These are phyloP conservation scores for Noccaea bulbosa DNA, from an alignment of 345 rosid species.

Conservation along the genomic window DNA sequence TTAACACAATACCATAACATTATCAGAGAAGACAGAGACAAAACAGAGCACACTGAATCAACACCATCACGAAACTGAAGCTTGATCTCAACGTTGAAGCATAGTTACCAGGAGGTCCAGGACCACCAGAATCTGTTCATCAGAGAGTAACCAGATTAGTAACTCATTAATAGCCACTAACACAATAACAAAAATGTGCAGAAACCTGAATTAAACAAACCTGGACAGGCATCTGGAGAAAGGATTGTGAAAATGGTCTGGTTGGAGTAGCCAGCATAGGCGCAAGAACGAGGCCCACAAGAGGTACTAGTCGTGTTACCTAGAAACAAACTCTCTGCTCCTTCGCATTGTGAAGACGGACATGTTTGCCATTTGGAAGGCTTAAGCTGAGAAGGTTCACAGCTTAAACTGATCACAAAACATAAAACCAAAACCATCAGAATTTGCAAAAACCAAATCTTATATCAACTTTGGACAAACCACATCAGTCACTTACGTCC, in stretches of 20 bases:
- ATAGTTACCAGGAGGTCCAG: conserved; percentile 32
- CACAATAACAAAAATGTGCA: neutral
- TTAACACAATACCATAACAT: conserved; percentile 17
- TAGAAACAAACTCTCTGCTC: conserved; percentile 42
- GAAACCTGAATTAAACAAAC: conserved; percentile 12
- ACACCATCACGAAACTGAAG: conserved; percentile 42
- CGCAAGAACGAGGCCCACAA: conserved; percentile 57
- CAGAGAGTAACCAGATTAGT: neutral
- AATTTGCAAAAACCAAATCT: conserved; percentile 3
- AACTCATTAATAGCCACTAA: conserved; percentile 1
- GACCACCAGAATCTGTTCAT: conserved; percentile 43
- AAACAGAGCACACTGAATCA: conserved; percentile 45
- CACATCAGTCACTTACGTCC: conserved; percentile 56
- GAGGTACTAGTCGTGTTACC: conserved; percentile 48
- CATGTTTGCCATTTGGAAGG: conserved; percentile 51
- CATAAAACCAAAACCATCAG: conserved; percentile 26
- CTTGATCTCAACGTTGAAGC: conserved; percentile 46
- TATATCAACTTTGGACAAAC: neutral
- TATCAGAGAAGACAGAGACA: conserved; percentile 42
- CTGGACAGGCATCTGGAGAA: conserved; percentile 42
- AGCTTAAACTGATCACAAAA: conserved; percentile 59
- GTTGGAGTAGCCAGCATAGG: conserved; percentile 66
- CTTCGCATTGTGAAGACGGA: conserved; percentile 60
- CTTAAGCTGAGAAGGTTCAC: conserved; percentile 54
- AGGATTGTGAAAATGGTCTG: conserved; percentile 52